A percentile compares a stretch with the other conserved stretches of the same genome.
Evolutionary conservation across 331 rosid species (phyloP).

Genomic region (Quercus tomentella): DNA sequence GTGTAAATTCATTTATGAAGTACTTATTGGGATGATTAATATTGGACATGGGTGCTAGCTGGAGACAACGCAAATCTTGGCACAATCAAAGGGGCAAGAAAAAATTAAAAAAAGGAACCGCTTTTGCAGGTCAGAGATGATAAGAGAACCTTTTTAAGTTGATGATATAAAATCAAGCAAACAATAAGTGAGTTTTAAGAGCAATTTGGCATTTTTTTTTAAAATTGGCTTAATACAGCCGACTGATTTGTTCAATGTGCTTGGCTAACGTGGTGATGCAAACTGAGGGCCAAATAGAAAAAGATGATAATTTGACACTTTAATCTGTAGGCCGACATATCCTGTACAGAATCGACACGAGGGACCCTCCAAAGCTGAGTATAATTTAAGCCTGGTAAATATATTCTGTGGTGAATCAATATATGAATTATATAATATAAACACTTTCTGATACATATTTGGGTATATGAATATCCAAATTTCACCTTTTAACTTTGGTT

Average conservation of each 20-base stretch:
- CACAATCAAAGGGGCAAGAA: no score
- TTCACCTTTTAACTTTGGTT: no score
- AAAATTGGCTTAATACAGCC: background rate
- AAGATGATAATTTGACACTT: background rate
- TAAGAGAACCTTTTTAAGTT: no score
- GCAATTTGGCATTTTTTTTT: no score
- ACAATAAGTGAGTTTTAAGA: no score
- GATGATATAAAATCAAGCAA: no score
- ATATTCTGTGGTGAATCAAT: background rate
- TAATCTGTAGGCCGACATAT: background rate
- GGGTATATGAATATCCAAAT: no score
- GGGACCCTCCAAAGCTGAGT: background rate
- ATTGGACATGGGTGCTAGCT: background rate
- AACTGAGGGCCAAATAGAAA: background rate
- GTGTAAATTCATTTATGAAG: background rate
- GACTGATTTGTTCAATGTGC: background rate
- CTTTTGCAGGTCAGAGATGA: no score
- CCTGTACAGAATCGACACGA: no score
- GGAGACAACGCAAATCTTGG: conserved; percentile 5
- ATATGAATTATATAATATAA: background rate
- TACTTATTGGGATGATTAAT: background rate
- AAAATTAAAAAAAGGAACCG: no score
- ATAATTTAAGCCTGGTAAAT: background rate
- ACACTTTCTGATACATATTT: background rate
- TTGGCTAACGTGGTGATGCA: background rate